Base-by-base conservation (phyloP, 2,329 filamentous ascomycete species). In the Botryosphaeria dothidea region DNA sequence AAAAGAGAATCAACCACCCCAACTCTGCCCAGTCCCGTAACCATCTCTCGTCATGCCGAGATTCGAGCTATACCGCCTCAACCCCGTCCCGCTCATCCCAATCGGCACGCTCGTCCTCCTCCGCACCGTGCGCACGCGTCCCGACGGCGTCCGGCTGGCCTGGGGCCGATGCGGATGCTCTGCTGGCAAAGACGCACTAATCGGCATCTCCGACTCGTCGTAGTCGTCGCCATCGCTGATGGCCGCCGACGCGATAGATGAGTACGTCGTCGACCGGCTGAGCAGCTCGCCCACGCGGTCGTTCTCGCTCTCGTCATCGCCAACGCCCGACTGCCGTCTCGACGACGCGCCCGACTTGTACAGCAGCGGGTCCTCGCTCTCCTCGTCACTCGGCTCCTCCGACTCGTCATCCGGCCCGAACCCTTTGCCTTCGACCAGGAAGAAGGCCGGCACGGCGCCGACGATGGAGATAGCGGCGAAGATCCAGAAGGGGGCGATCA, bases 401-500 rank as follows among this genome's bases (percentile, higher is more conserved):
- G 69, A 66, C 17, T 72, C 71, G 23, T 75, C 74, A 29, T 77
- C 77, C 17, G 78, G 78, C 15, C 82, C 75, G 77, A 92, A 81
- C 0, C 92, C 92, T 8, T 92, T 87, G 41, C 90, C 89, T 72
- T 97, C 87, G 2, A 88, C 84, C 0, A 96, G 84, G 79, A 88
- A 90, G 75, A 88, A 92, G 0, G 90, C 86, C 0, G 92, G 91
- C 2, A 96, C 76, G 0, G 87, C 87, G 19, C 91, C 90, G 1
- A 92, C 54, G 0, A 86, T 67, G 0, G 88, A 85, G 49, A 96
- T 80, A 0, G 80, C 70, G 0, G 87, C 84, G n/a, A 97, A 81
- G 3, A 90, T 82, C 88, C 91, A 96, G 86, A 92, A 97, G 0
- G 93, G 90, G 0, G 91, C 81, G 60, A 96, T 86, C 31, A 95